A percentile compares a stretch with the other conserved stretches of the same genome.
Conservation (phyloP, 129 eudicot genomes). For the Dittrichia graveolens region DNA sequence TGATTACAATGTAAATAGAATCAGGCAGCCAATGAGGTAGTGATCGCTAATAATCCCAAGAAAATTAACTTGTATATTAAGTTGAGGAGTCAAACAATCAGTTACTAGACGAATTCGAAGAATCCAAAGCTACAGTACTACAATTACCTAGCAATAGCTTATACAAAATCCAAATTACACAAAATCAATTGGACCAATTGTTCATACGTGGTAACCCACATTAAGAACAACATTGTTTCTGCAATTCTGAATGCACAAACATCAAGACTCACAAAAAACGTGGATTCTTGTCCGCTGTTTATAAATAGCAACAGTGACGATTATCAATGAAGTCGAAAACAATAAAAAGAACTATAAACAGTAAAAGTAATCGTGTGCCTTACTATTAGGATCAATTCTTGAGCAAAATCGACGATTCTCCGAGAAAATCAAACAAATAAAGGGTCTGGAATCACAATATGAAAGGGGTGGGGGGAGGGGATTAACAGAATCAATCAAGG, state of each 20-base stretch:
- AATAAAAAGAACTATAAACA: conserved; percentile 9
- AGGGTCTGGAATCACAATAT: conserved; percentile 1
- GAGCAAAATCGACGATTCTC: conserved; percentile 19
- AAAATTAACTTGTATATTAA: neutral
- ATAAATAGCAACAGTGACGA: conserved; percentile 26
- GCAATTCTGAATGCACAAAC: conserved; percentile 15
- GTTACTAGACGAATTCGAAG: neutral
- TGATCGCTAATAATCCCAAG: no score
- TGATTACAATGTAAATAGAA: conserved; percentile 7
- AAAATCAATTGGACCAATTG: neutral
- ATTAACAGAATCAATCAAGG: no score
- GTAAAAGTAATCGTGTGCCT: conserved; percentile 30
- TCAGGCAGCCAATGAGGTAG: neutral
- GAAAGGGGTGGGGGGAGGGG: neutral
- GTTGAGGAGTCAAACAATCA: conserved; percentile 9
- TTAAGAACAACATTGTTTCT: conserved; percentile 5
- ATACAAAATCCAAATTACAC: conserved; percentile 14
- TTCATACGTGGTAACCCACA: neutral
- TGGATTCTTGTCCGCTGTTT: conserved; percentile 6
- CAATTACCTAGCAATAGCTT: neutral
- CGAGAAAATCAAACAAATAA: conserved; percentile 20
- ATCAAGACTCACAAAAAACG: conserved; percentile 6
- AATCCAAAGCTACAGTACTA: conserved; percentile 14
- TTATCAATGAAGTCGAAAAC: neutral
- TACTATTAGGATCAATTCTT: conserved; percentile 23